phyloP scores from a whole-genome alignment of 78 protist species.

The Paratrimastix pyriformis region DNA sequence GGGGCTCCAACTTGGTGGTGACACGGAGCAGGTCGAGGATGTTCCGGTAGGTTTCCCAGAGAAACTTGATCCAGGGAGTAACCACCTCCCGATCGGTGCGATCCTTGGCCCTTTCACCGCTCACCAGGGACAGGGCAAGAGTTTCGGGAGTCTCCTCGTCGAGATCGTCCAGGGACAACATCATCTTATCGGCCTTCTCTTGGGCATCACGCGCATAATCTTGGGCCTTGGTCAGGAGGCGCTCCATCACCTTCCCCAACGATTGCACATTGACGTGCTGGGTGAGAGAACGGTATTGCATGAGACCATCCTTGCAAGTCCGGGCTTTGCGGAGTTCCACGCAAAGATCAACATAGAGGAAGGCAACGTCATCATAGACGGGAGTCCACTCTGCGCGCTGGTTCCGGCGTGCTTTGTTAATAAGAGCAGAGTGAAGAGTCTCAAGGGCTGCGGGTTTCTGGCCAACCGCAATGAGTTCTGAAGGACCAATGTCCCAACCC shows the following conservation, averaged over 20 bases:
- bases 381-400: neutral
- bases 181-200: neutral
- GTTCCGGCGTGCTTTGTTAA: constrained; percentile 13
- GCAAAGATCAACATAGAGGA: constrained; percentile 23
- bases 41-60: constrained; percentile 70
- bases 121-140: constrained; percentile 20
- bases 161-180: neutral
- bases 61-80: constrained; percentile 54
- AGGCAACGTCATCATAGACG: neutral
- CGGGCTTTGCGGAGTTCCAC: neutral
- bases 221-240: constrained; percentile 11
- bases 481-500: neutral
- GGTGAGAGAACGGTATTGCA: constrained; percentile 36
- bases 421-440: constrained; percentile 15
- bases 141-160: constrained; percentile 52
- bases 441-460: constrained; percentile 26
- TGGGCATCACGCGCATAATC: constrained; percentile 15
- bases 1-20: constrained; percentile 51
- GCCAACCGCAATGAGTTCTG: constrained; percentile 33
- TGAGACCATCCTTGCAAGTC: constrained; percentile 34
- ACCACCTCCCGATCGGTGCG: constrained; percentile 36
- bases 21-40: constrained; percentile 63
- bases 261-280: constrained; percentile 31
- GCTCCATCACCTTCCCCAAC: constrained; percentile 25
- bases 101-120: constrained; percentile 24